A percentile compares a stretch with the other conserved stretches of the same genome.
Evolutionary conservation across 225 moss, liverwort and hornwort genomes (phyloP).

Genomic region (Anthoceros angustus): DNA sequence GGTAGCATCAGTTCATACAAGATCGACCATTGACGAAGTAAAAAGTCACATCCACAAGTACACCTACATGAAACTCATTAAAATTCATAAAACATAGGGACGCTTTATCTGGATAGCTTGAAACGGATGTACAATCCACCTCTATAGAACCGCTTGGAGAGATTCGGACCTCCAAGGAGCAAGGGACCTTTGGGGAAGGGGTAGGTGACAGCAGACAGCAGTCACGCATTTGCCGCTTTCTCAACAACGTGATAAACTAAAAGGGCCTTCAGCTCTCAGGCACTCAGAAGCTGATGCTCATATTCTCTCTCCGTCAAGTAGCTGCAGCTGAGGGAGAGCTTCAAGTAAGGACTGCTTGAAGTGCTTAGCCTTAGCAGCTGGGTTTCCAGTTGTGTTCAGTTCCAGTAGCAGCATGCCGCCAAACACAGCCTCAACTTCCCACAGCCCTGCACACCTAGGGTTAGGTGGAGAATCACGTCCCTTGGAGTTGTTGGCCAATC

Average conservation of each 20-base stretch:
- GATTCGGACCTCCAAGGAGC: background rate
- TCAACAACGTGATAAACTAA: too few relatives aligned
- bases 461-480: background rate
- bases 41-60: too few relatives aligned
- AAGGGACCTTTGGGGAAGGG: background rate
- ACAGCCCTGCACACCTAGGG: constrained; percentile 8
- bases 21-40: too few relatives aligned
- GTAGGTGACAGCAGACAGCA: too few relatives aligned
- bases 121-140: background rate
- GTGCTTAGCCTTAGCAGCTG: constrained; percentile 17
- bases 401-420: constrained; percentile 26
- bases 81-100: too few relatives aligned
- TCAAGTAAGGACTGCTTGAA: constrained; percentile 26
- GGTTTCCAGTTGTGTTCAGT: constrained; percentile 47
- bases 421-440: constrained; percentile 49
- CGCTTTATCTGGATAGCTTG: too few relatives aligned
- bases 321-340: constrained; percentile 10
- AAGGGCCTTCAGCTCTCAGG: background rate
- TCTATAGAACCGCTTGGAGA: background rate
- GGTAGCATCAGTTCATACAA: too few relatives aligned
- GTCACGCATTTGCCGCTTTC: too few relatives aligned
- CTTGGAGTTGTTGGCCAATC: constrained; percentile 21
- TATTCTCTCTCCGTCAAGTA: background rate
- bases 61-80: too few relatives aligned
- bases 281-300: background rate